Percentiles rank a stretch among this genome's conserved stretches.
These are phyloP conservation scores for Alternaria gaisen DNA, from an alignment of 2,329 filamentous ascomycete genomes.

Conservation along the genomic window DNA sequence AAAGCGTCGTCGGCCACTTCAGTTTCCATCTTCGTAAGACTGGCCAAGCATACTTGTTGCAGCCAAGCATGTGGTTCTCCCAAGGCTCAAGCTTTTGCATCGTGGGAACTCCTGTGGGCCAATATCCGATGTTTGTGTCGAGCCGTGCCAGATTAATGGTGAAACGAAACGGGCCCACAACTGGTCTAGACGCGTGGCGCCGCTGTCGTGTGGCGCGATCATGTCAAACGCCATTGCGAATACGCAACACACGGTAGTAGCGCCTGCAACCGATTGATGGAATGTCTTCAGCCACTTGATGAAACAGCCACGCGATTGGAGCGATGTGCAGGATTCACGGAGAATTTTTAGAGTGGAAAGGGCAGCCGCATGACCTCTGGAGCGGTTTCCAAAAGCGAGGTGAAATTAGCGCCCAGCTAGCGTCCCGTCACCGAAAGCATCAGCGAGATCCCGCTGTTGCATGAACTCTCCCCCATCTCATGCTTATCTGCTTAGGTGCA, in stretches of 20 bases:
- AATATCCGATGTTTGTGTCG: background rate
- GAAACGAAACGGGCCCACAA: slow-evolving; percentile 26
- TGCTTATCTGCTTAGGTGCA: background rate
- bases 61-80: background rate
- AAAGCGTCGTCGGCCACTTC: background rate
- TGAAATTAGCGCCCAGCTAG: background rate
- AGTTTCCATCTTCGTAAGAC: background rate
- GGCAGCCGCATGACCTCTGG: background rate
- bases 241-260: background rate
- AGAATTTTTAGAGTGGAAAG: slow-evolving; percentile 2
- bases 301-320: background rate
- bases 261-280: slow-evolving; percentile 29
- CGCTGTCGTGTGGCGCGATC: slow-evolving; percentile 9
- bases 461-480: slow-evolving; percentile 2
- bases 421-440: background rate
- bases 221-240: slow-evolving; percentile 1
- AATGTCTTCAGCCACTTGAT: slow-evolving; percentile 13
- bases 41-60: background rate
- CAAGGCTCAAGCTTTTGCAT: background rate
- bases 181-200: slow-evolving; percentile 21
- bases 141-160: slow-evolving; percentile 16
- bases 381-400: background rate
- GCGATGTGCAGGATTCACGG: background rate
- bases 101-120: background rate
- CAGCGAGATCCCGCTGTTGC: background rate